A percentile compares a stretch with the other conserved stretches of the same genome.
Evolutionary conservation across 2,329 filamentous ascomycete genomes (phyloP).

Genomic region (Colletotrichum tofieldiae): DNA sequence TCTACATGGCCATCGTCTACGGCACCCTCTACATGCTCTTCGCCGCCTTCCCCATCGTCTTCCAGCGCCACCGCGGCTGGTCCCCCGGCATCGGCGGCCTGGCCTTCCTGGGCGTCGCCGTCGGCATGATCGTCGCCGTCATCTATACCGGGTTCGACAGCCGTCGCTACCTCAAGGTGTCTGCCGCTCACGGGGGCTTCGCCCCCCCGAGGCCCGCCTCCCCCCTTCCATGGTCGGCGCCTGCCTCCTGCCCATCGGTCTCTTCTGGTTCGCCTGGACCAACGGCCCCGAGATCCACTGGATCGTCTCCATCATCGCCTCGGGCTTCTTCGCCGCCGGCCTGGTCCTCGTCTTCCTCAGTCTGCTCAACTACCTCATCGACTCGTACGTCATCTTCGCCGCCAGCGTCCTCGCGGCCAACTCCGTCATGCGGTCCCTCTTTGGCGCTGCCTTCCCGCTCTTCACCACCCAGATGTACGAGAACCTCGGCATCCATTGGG

Average conservation of each 20-base stretch:
- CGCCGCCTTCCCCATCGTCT: slow-evolving; percentile 77
- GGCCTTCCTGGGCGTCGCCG: slow-evolving; percentile 78
- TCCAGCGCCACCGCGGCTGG: slow-evolving; percentile 73
- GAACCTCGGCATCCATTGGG: slow-evolving; percentile 82
- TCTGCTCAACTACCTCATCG: slow-evolving; percentile 70
- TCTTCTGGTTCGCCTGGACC: slow-evolving; percentile 74
- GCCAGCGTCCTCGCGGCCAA: slow-evolving; percentile 83
- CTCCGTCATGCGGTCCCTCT: slow-evolving; percentile 79
- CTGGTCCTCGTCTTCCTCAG: slow-evolving; percentile 69
- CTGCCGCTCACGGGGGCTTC: slow-evolving; percentile 60
- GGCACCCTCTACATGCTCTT: slow-evolving; percentile 74
- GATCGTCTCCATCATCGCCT: slow-evolving; percentile 59
- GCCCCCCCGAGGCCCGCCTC: slow-evolving; percentile 72
- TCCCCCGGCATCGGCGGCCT: slow-evolving; percentile 72
- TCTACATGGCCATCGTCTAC: slow-evolving; percentile 78
- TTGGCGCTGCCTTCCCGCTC: slow-evolving; percentile 81
- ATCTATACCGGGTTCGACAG: slow-evolving; percentile 63
- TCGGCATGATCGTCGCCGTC: slow-evolving; percentile 75
- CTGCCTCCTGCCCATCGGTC: slow-evolving; percentile 66
- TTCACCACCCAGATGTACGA: slow-evolving; percentile 76
- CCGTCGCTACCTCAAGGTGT: slow-evolving; percentile 58
- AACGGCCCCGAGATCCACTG: slow-evolving; percentile 65
- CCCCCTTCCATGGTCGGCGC: slow-evolving; percentile 70
- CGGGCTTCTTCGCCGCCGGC: slow-evolving; percentile 54
- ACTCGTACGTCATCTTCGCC: slow-evolving; percentile 76